Evolutionary conservation across 2,329 filamentous ascomycete species (phyloP).

Genomic region (Aspergillus pseudonomiae): DNA sequence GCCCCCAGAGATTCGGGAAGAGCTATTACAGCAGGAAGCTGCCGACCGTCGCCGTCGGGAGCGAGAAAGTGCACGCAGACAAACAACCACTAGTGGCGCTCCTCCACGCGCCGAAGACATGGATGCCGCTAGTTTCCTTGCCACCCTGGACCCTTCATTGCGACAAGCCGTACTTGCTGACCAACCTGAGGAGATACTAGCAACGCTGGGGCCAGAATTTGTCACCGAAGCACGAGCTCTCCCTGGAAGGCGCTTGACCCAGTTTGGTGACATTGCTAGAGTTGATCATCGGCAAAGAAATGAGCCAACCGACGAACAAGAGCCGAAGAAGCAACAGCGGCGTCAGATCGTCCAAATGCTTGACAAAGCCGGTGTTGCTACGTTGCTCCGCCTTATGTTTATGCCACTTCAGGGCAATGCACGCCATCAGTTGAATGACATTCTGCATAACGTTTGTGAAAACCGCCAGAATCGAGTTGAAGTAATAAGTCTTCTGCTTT

Average conservation of each 20-base stretch:
- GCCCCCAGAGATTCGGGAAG: slow-evolving; percentile 84
- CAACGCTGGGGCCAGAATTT: slow-evolving; percentile 80
- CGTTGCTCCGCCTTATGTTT: slow-evolving; percentile 97
- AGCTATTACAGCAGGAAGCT: slow-evolving; percentile 88
- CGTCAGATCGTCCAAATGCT: slow-evolving; percentile 93
- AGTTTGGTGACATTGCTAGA: slow-evolving; percentile 51
- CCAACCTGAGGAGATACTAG: slow-evolving; percentile 84
- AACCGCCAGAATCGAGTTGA: slow-evolving; percentile 96
- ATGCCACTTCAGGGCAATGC: slow-evolving; percentile 88
- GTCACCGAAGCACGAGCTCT: slow-evolving; percentile 82
- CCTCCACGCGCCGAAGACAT: slow-evolving; percentile 73
- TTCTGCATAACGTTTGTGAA: slow-evolving; percentile 89
- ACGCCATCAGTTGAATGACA: slow-evolving; percentile 78
- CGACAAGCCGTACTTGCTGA: slow-evolving; percentile 88
- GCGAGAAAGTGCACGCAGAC: slow-evolving; percentile 76
- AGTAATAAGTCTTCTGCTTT: slow-evolving; percentile 87
- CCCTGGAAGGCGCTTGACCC: slow-evolving; percentile 58
- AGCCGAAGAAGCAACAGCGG: slow-evolving; percentile 66
- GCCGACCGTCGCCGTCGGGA: slow-evolving; percentile 86
- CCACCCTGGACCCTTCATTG: slow-evolving; percentile 82
- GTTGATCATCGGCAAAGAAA: slow-evolving; percentile 41
- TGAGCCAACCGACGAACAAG: slow-evolving; percentile 49
- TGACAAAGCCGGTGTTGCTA: slow-evolving; percentile 92
- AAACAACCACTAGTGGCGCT: slow-evolving; percentile 54
- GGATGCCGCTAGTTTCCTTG: slow-evolving; percentile 88